phyloP scores from a whole-genome alignment of 306 rosid genomes.

The Argentina anserina region DNA sequence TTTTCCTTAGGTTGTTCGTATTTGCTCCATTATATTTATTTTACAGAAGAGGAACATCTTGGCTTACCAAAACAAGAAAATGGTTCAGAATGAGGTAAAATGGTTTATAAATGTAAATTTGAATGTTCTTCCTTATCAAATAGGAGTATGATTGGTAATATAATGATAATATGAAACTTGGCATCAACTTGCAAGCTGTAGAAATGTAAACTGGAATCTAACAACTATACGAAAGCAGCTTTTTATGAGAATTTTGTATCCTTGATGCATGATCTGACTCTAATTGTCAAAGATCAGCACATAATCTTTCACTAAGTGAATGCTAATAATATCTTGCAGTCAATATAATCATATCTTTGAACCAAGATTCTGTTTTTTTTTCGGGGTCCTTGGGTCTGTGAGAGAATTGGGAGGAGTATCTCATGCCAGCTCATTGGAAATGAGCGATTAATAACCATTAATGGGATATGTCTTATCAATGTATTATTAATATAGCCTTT shows the following conservation, averaged over 20 bases:
- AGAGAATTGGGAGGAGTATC: neutral
- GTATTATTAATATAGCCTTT: neutral
- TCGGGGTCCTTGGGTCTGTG: neutral
- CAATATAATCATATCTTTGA: neutral
- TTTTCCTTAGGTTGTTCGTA: neutral
- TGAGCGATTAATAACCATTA: neutral
- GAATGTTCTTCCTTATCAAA: neutral
- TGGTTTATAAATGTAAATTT: neutral
- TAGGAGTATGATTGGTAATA: neutral
- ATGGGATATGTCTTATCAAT: neutral
- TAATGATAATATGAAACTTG: neutral
- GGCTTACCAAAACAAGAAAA: constrained; percentile 17
- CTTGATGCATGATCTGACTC: neutral
- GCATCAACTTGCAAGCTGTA: neutral
- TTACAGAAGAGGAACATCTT: neutral
- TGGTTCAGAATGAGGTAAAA: neutral
- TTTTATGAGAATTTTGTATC: neutral
- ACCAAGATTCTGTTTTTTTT: neutral
- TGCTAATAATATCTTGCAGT: neutral
- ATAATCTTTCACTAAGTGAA: neutral
- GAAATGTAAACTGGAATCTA: neutral
- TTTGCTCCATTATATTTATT: neutral
- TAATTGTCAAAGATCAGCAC: neutral
- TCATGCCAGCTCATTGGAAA: neutral
- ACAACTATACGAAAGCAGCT: neutral